These are phyloP conservation scores for Delitschia confertaspora DNA, from an alignment of 495 filamentous ascomycete species.

Conservation along the genomic window DNA sequence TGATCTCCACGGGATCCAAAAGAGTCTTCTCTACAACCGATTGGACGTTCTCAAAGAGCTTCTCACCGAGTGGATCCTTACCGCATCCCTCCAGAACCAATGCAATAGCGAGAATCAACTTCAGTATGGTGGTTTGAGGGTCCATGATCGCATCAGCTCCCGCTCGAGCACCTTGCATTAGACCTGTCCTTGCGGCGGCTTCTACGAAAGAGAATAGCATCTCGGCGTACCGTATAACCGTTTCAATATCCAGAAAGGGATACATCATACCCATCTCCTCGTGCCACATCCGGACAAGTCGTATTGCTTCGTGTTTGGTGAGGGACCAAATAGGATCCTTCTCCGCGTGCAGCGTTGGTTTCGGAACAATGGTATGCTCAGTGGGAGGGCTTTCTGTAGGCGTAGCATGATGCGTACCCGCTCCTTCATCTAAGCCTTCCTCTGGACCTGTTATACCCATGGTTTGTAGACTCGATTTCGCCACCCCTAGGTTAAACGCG, in stretches of 20 bases:
- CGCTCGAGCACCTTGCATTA: constrained; percentile 45
- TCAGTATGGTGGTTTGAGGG: constrained; percentile 60
- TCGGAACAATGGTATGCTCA: background rate
- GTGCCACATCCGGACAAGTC: constrained; percentile 63
- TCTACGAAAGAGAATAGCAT: constrained; percentile 64
- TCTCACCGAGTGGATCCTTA: constrained; percentile 60
- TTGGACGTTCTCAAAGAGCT: constrained; percentile 62
- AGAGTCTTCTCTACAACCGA: constrained; percentile 59
- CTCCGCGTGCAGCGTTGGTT: constrained; percentile 34
- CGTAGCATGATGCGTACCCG: constrained; percentile 43
- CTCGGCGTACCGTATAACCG: constrained; percentile 54
- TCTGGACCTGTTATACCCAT: constrained; percentile 71
- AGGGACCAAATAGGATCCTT: constrained; percentile 73
- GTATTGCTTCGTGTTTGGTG: constrained; percentile 59
- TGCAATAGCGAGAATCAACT: constrained; percentile 68
- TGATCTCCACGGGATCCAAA: constrained; percentile 56
- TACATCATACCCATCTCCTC: constrained; percentile 86
- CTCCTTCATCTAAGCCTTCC: constrained; percentile 49
- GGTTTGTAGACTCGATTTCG: constrained; percentile 74
- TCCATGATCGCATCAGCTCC: constrained; percentile 60
- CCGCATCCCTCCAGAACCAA: constrained; percentile 66
- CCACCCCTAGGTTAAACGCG: constrained; percentile 77
- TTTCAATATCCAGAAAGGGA: constrained; percentile 64
- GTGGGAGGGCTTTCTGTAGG: constrained; percentile 46
- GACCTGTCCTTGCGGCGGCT: constrained; percentile 49